Base-by-base conservation (phyloP, 106 monocot species). In the Allium sativum region DNA sequence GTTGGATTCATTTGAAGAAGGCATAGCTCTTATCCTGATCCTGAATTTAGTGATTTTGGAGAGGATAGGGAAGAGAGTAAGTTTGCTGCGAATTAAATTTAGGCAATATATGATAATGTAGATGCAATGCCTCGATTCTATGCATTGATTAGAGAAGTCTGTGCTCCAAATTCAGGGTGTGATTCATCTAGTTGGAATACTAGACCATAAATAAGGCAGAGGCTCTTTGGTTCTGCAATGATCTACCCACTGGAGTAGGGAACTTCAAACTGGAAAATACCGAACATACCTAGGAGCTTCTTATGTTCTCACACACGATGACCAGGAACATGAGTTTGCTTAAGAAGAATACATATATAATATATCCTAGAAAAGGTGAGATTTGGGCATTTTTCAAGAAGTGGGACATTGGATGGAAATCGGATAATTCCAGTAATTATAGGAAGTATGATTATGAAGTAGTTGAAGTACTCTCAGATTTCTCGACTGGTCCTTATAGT, bases 91-190 rank as follows among this genome's bases (percentile, higher is more conserved):
- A 72, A 58, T 70, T 82, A 87, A 62, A 75, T 87, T 12, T 87
- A 82, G 87, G 79, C 87, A 50, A 9, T 83, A 0, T 87, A 87
- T 72, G 87, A 87, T 77, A 53, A 74, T 58, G 47, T 72, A 10
- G 87, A 87, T 72, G 82, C 79, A 8, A 82, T 87, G 86, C 86
- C 86, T 18, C 73, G 86, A 53, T 87, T 60, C 66, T 87, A 87
- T 74, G 86, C 86, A 22, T 70, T 55, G 15, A 82, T 87, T 21
- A 74, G 52, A 65, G 64, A 62, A 12, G 70, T 83, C 12, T 65
- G 59, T 44, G 43, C 48, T 16, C 59, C 67, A 57, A 65, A 31
- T 87, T 87, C 46, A 79, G 69, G 77, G 43, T 83, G 44, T 70
- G 54, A 12, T 72, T 73, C 59, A 83, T 55, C 55, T 87, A 82